phyloP scores from a whole-genome alignment of 371 early-diverging fungal species.

The Lichtheimia corymbifera region DNA sequence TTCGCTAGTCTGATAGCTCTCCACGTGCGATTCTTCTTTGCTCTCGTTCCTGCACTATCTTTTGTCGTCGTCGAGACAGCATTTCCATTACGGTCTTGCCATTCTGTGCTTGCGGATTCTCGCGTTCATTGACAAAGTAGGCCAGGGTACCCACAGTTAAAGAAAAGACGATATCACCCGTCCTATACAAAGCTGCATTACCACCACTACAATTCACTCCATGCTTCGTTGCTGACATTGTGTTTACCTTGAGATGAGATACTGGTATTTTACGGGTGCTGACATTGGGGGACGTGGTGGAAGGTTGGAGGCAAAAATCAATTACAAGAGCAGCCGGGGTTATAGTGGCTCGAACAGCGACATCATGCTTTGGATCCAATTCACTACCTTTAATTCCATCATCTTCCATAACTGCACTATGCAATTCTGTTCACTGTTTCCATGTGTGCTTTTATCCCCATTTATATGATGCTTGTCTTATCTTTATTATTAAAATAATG shows the following conservation, averaged over 20 bases:
- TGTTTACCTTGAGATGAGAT: slow-evolving; percentile 45
- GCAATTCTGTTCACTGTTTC: no score
- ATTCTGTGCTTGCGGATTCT: slow-evolving; percentile 49
- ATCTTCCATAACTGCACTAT: no score
- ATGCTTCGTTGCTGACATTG: background rate
- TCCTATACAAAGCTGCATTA: slow-evolving; percentile 17
- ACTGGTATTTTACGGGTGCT: slow-evolving; percentile 39
- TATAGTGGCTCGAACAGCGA: no score
- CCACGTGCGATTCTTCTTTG: background rate
- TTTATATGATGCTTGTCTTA: no score
- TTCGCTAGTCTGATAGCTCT: no score
- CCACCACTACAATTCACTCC: background rate
- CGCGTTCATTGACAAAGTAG: slow-evolving; percentile 52
- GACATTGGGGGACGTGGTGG: slow-evolving; percentile 17
- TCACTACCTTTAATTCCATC: no score
- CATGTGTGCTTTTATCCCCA: no score
- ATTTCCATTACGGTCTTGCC: slow-evolving; percentile 47
- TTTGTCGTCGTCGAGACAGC: slow-evolving; percentile 29
- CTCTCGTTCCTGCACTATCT: slow-evolving; percentile 37
- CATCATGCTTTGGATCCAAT: no score
- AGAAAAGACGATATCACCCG: slow-evolving; percentile 49
- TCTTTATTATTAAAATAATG: no score
- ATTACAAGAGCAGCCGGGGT: no score
- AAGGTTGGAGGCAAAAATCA: no score
- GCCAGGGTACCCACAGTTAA: slow-evolving; percentile 52